These are phyloP conservation scores for Allium sativum DNA, from an alignment of 106 monocot species.

Conservation along the genomic window DNA sequence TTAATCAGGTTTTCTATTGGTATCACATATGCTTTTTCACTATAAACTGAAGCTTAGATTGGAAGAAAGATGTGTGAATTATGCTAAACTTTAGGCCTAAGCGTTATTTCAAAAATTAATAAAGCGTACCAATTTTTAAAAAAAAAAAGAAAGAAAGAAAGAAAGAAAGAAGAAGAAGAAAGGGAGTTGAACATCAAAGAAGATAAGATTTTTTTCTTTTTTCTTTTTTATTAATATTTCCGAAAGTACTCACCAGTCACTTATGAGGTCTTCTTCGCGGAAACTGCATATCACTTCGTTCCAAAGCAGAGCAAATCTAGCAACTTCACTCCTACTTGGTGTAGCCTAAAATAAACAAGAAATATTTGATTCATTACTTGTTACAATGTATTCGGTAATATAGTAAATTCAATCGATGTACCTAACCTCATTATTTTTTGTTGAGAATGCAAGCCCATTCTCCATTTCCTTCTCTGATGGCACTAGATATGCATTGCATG, in stretches of 20 bases:
- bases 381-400: not conserved
- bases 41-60: too few relatives aligned
- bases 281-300: too few relatives aligned
- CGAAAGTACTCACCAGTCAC: slow-evolving; percentile 44
- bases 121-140: too few relatives aligned
- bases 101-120: too few relatives aligned
- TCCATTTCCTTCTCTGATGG: slow-evolving; percentile 55
- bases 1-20: too few relatives aligned
- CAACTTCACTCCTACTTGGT: slow-evolving; percentile 60
- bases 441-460: slow-evolving; percentile 69
- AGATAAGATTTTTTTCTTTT: slow-evolving; percentile 4
- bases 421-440: slow-evolving; percentile 65
- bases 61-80: too few relatives aligned
- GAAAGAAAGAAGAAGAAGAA: slow-evolving; percentile 30
- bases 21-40: too few relatives aligned
- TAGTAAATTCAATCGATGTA: not conserved
- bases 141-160: slow-evolving; percentile 85
- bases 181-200: slow-evolving; percentile 3
- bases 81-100: too few relatives aligned
- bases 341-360: not conserved
- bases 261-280: too few relatives aligned
- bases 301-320: too few relatives aligned
- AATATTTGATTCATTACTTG: not conserved
- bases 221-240: too few relatives aligned
- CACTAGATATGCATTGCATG: too few relatives aligned